Base-by-base conservation (phyloP, 768 basidiomycete genomes). In the Russula olivacea region DNA sequence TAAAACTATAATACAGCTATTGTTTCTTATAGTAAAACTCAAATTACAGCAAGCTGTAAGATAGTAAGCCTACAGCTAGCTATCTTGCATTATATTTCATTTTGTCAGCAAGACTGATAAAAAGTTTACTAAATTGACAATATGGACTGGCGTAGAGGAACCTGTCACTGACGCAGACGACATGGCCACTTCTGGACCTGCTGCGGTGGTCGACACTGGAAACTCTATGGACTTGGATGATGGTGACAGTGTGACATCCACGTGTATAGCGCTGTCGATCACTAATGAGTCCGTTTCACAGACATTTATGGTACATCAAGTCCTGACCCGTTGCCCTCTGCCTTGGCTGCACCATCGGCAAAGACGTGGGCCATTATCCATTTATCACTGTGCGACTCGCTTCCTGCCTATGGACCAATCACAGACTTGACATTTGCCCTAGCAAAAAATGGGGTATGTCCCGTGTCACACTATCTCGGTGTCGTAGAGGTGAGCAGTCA, bases 141-240 rank as follows among this genome's bases (percentile, higher is more conserved):
- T n/a, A n/a, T n/a, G n/a, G n/a, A n/a, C n/a, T n/a, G n/a, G 83
- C 61, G 80, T 86, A 0, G 85, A 87, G 67, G 85, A 86, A 72
- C 87, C 85, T 54, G 69, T 81, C 15, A 73, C 79, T 4, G 75
- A 77, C 17, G 78, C 76, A 45, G 78, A 78, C 58, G 77, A 78
- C 41, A 71, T 71, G 40, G 70, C 69, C 56, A 72, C 76, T 30
- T 69, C 76, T 45, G 77, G 78, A 38, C 76, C 80, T 10, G 79
- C 83, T 9, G 78, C 83, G 59, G 78, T 81, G 21, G 80, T 82
- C 61, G 78, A 83, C 59, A 72, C 71, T 47, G 69, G 69, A 32
- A 74, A 77, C 58, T 69, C 74, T 23, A 90, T 93, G 85, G 89
- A 94, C 64, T 74, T 89, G 58, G 90, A 93, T 66, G 89, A 92